Base-by-base conservation (phyloP, 129 eudicot genomes). In the Tanacetum coccineum region DNA sequence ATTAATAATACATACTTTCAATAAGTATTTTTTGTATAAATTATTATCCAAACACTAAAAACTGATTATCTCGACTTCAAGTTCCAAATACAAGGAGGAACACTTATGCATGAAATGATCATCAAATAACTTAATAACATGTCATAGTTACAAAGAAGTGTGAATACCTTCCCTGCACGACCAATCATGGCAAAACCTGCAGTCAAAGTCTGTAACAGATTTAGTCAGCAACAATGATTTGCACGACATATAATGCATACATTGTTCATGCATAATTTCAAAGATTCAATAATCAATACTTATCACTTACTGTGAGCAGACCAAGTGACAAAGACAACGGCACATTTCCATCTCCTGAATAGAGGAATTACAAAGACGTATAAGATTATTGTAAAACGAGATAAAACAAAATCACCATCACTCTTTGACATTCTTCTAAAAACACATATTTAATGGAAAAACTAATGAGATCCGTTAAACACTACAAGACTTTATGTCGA, bases 121-220 rank as follows among this genome's bases (percentile, higher is more conserved):
- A 28, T 51, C 50, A 51, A 46, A 60, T 13, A 13, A 11, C 13
- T 28, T 48, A 46, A 60, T 13, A 13, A 11, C 13, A 46, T 48
- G 46, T 59, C 3, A 66, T 14, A 42, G 64, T 42, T 74, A 54
- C 13, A 20, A 21, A 51, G 63, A 72, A 52, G 55, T 72, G 56
- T 14, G 48, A 18, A 61, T 87, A 94, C 99, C 95, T 82, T 89
- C 25, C 97, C 99, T 93, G 85, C 76, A 57, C 99, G 95, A 52
- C 97, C 99, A 69, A 94, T 89, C 97, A 94, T 89, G 30, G 99
- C 99, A 83, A 94, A 85, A 36, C 97, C 97, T 70, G 82, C 97
- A 0, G 94, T 86, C 74, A 94, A 74, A 66, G 97, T 94, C 99
- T 94, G 83, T 58, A 75, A 80, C 25, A 53, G 39, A 60, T 73